These are phyloP conservation scores for Eucalyptus victrix DNA, from an alignment of 345 rosid species.

Conservation along the genomic window DNA sequence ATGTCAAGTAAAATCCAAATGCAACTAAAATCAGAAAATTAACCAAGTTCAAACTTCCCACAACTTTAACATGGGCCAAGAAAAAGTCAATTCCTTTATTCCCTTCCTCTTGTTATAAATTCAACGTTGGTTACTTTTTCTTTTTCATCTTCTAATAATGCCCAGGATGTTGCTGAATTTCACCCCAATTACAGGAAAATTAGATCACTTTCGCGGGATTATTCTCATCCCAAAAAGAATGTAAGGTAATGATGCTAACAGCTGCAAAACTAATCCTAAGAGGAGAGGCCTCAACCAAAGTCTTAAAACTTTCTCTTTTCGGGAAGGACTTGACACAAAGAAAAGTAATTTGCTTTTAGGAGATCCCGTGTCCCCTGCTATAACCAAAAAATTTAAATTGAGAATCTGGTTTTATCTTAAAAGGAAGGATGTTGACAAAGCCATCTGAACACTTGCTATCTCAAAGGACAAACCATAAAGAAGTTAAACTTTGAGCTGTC, in stretches of 20 bases:
- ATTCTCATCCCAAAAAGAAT: background rate
- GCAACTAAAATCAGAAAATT: background rate
- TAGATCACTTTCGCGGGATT: background rate
- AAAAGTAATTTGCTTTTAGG: background rate
- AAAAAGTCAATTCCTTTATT: background rate
- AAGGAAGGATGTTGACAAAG: background rate
- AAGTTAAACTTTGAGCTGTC: background rate
- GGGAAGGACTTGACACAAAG: background rate
- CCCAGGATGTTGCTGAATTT: background rate
- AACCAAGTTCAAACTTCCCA: background rate
- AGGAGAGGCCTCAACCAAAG: background rate
- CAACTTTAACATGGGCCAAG: background rate
- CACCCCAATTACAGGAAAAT: background rate
- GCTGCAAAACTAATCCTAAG: background rate
- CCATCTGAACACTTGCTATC: background rate
- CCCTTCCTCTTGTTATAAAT: background rate
- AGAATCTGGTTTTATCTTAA: background rate
- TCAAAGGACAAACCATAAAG: background rate
- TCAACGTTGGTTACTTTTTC: background rate
- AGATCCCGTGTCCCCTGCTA: background rate
- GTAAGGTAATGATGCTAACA: background rate
- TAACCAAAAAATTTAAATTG: background rate
- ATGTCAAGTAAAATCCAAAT: background rate
- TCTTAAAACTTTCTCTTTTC: background rate
- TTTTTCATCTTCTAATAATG: background rate